Evolutionary conservation across 1,139 yeast species (phyloP).

Genomic region (Pneumocystis murina): DNA sequence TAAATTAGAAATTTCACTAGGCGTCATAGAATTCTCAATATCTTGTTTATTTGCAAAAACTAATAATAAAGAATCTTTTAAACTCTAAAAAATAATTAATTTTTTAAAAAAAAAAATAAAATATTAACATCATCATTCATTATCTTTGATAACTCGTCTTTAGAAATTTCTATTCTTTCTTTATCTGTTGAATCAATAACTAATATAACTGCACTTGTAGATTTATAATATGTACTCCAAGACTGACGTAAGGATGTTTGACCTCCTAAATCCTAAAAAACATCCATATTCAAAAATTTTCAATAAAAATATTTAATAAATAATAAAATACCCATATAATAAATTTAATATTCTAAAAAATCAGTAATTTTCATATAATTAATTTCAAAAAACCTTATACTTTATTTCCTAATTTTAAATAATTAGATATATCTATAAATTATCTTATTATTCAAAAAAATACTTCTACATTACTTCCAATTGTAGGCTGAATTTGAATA

Average conservation of each 20-base stretch:
- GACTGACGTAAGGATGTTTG: conserved; percentile 94
- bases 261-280: conserved; percentile 55
- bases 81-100: conserved; percentile 29
- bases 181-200: conserved; percentile 89
- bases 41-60: conserved; percentile 91
- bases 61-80: conserved; percentile 75
- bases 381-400: not conserved
- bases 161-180: conserved; percentile 84
- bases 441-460: conserved; percentile 37
- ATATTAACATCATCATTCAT: conserved; percentile 62
- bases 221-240: conserved; percentile 91
- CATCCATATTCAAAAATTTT: not conserved
- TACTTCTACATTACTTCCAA: conserved; percentile 95
- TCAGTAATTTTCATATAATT: not conserved
- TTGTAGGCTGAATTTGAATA: conserved; percentile 27
- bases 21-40: conserved; percentile 90
- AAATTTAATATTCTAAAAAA: conserved; percentile 59
- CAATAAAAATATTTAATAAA: not conserved
- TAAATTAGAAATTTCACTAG: conserved; percentile 87
- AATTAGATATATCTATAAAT: not conserved
- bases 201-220: conserved; percentile 42
- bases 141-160: conserved; percentile 88
- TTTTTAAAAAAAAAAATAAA: not conserved
- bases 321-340: conserved; percentile 39
- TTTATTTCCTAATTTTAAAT: not conserved